These are phyloP conservation scores for Colletotrichum neosansevieriae DNA, from an alignment of 2,329 filamentous ascomycete species.

Conservation along the genomic window DNA sequence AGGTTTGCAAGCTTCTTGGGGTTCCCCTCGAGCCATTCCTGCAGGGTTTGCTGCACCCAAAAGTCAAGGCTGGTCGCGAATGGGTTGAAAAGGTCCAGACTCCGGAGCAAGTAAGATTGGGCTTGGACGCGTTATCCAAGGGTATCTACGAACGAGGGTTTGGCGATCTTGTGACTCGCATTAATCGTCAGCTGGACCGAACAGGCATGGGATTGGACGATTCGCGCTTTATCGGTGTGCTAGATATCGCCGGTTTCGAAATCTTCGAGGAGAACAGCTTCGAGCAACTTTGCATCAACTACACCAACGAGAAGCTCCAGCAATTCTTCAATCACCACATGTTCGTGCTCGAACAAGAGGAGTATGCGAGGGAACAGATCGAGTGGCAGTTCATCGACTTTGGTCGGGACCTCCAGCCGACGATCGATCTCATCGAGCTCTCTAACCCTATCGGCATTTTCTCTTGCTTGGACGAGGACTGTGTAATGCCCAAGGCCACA, in stretches of 20 bases:
- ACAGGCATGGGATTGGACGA: conserved; percentile 83
- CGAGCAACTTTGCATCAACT: conserved; percentile 99
- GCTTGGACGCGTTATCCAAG: conserved; percentile 92
- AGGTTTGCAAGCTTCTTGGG: conserved; percentile 85
- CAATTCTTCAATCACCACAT: conserved; percentile 99
- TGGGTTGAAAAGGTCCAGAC: conserved; percentile 99
- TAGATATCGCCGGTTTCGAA: conserved; percentile 99
- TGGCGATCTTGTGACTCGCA: conserved; percentile 89
- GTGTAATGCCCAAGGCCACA: conserved; percentile 98
- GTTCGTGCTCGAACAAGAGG: conserved; percentile 98
- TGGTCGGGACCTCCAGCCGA: conserved; percentile 94
- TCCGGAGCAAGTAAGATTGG: conserved; percentile 91
- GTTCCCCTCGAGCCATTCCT: conserved; percentile 88
- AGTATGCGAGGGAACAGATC: conserved; percentile 96
- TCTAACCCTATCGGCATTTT: conserved; percentile 99
- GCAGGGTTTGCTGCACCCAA: conserved; percentile 89
- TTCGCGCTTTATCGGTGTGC: conserved; percentile 94
- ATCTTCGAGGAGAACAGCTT: conserved; percentile 99
- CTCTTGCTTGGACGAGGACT: conserved; percentile 97
- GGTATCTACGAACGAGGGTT: conserved; percentile 98
- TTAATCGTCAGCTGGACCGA: conserved; percentile 93
- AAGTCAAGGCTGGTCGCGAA: conserved; percentile 94
- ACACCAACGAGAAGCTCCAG: conserved; percentile 98
- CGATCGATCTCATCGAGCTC: conserved; percentile 96
- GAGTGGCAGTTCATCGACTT: conserved; percentile 99